Percentiles rank a stretch among this genome's conserved stretches.
Evolutionary conservation across 108 stramenopile genomes (phyloP).

Genomic region (Nitzschia sp.): DNA sequence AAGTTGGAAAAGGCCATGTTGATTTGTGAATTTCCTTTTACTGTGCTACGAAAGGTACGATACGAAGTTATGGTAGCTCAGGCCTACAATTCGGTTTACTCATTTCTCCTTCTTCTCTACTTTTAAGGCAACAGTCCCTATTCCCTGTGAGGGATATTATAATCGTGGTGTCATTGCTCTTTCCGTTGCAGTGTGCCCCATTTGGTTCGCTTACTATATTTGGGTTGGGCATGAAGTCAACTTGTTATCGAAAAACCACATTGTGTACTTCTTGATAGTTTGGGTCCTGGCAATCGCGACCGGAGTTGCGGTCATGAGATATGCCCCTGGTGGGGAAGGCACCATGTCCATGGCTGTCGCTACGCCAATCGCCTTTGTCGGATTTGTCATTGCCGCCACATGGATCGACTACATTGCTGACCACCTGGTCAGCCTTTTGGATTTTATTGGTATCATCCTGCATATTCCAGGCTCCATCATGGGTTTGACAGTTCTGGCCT

Average conservation of each 20-base stretch:
- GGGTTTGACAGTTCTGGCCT: constrained; percentile 86
- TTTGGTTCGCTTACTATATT: constrained; percentile 77
- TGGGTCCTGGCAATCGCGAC: constrained; percentile 32
- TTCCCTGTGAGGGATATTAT: constrained; percentile 91
- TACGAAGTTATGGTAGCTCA: neutral
- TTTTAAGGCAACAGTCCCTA: constrained; percentile 55
- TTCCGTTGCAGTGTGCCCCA: constrained; percentile 67
- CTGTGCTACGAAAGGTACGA: constrained; percentile 63
- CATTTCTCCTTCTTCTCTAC: neutral
- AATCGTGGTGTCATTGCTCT: constrained; percentile 74
- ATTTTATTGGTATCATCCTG: constrained; percentile 81
- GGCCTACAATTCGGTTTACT: neutral
- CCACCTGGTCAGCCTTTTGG: constrained; percentile 84
- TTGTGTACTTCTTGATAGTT: constrained; percentile 36
- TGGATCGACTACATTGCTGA: constrained; percentile 96
- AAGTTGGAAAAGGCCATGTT: constrained; percentile 62
- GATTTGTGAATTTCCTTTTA: constrained; percentile 80
- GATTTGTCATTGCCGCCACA: constrained; percentile 87
- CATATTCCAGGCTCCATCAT: constrained; percentile 84
- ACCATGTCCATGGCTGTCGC: constrained; percentile 71
- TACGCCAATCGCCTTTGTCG: constrained; percentile 81
- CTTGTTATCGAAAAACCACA: constrained; percentile 24
- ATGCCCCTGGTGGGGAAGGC: constrained; percentile 78
- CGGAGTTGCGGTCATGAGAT: constrained; percentile 54
- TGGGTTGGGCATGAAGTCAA: constrained; percentile 55